Conservation (phyloP, 2,329 filamentous ascomycete species). For the Lasiodiplodia gonubiensis region DNA sequence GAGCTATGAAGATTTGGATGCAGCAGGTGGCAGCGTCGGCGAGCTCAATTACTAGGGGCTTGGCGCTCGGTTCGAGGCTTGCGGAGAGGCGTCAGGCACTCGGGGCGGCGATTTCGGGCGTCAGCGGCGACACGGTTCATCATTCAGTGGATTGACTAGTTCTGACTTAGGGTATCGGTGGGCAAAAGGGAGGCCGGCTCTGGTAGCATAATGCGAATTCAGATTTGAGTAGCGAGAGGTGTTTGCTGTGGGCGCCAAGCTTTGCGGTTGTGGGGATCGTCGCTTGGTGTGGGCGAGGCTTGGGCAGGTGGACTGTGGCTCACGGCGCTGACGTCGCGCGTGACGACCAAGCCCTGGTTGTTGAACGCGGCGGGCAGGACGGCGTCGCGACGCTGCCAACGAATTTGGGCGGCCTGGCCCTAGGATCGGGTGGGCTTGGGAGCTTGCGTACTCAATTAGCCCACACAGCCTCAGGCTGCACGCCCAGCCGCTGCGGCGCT, state of each 20-base stretch:
- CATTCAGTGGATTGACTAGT: not conserved
- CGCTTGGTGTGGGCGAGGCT: not conserved
- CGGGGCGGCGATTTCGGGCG: conserved; percentile 19
- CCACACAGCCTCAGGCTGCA: conserved; percentile 21
- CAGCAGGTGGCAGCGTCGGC: conserved; percentile 69
- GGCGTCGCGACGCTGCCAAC: not conserved
- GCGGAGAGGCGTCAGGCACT: conserved; percentile 3
- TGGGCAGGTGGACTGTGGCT: conserved; percentile 6
- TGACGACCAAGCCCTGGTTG: not conserved
- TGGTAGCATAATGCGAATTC: conserved; percentile 8
- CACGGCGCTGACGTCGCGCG: conserved; percentile 13
- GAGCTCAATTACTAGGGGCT: conserved; percentile 82
- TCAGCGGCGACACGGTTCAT: not conserved
- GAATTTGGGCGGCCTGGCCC: not conserved
- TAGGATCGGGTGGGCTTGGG: conserved; percentile 2
- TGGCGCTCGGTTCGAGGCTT: not conserved
- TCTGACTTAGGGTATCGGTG: not conserved
- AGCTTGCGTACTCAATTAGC: conserved; percentile 18
- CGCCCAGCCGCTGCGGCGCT: conserved; percentile 5
- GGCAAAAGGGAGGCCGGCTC: conserved; percentile 5
- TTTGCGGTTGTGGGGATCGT: conserved; percentile 21
- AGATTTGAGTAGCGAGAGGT: not conserved
- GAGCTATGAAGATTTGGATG: conserved; percentile 97
- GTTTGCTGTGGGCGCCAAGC: conserved; percentile 12
- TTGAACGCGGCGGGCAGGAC: conserved; percentile 3